Percentiles rank a stretch among this genome's conserved stretches.
phyloP scores from a whole-genome alignment of 345 rosid genomes.

The Fremontodendron californicum region DNA sequence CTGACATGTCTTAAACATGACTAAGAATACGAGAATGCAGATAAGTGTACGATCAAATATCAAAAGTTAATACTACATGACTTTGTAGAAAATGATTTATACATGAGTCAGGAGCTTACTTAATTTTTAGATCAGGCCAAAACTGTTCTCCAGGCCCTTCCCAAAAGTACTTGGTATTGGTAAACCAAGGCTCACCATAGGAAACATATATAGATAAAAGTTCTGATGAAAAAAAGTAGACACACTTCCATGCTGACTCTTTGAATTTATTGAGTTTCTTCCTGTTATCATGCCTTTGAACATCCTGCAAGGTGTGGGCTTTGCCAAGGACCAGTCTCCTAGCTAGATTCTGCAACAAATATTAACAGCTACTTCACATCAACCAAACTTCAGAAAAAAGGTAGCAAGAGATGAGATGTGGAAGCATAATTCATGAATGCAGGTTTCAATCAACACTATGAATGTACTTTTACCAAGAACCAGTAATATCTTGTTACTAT shows the following conservation, averaged over 20 bases:
- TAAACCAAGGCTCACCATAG: slow-evolving; percentile 83
- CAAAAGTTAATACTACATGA: background rate
- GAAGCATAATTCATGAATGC: background rate
- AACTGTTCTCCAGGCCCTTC: slow-evolving; percentile 70
- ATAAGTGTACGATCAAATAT: background rate
- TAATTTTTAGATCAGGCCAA: slow-evolving; percentile 87
- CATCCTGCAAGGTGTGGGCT: slow-evolving; percentile 28
- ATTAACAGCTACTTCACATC: slow-evolving; percentile 1
- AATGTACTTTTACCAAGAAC: background rate
- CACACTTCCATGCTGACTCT: slow-evolving; percentile 93
- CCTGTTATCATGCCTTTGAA: slow-evolving; percentile 33
- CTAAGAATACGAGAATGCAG: background rate
- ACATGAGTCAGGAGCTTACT: slow-evolving; percentile 43
- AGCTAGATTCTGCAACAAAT: slow-evolving; percentile 52
- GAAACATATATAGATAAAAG: slow-evolving; percentile 52
- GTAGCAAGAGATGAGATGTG: background rate
- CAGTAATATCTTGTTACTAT: background rate
- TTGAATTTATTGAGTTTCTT: slow-evolving; percentile 70
- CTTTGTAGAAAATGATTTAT: background rate
- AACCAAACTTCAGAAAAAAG: background rate
- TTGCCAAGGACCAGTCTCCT: slow-evolving; percentile 54
- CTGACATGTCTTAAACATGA: background rate
- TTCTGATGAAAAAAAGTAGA: slow-evolving; percentile 76
- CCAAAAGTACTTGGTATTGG: slow-evolving; percentile 69
- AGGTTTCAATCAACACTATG: background rate